Conservation (phyloP, 2,329 filamentous ascomycete genomes). For the Gyromitra esculenta region DNA sequence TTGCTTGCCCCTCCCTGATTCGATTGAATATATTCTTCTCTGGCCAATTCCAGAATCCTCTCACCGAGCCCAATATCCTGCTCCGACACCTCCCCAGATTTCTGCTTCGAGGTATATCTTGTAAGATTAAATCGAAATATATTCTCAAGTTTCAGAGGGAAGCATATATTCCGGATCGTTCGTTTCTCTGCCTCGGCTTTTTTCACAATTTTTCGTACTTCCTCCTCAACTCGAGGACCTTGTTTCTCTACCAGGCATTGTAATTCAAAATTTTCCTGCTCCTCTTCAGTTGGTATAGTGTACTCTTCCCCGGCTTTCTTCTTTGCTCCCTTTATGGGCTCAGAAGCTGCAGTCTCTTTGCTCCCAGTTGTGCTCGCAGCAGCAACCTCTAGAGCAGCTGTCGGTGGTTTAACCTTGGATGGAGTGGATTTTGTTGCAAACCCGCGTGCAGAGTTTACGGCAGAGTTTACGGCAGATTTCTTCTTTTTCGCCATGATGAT, state of each 20-base stretch:
- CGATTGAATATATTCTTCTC: constrained; percentile 38
- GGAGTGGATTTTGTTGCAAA: constrained; percentile 94
- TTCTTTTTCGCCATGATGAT: constrained; percentile 78
- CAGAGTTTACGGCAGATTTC: constrained; percentile 86
- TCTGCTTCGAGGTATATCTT: constrained; percentile 30
- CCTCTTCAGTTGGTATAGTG: constrained; percentile 68
- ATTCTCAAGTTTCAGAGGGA: constrained; percentile 63
- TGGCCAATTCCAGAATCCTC: constrained; percentile 51
- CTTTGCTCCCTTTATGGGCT: background rate
- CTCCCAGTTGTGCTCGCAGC: constrained; percentile 57
- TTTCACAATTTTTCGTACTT: constrained; percentile 77
- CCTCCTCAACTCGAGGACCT: constrained; percentile 78
- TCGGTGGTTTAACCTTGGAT: constrained; percentile 72
- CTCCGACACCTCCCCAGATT: constrained; percentile 1
- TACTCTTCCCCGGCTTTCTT: constrained; percentile 48
- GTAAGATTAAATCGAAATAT: constrained; percentile 40
- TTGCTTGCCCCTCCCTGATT: constrained; percentile 7
- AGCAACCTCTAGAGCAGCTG: constrained; percentile 64
- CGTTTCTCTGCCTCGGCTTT: constrained; percentile 79
- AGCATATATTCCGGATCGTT: constrained; percentile 51
- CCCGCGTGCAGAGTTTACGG: constrained; percentile 86
- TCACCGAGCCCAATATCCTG: constrained; percentile 50
- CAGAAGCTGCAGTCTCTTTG: constrained; percentile 28
- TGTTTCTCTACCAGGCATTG: constrained; percentile 88
- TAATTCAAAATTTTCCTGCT: constrained; percentile 89